Conservation (phyloP, 768 basidiomycete genomes). For the Hemileccinum impolitum region DNA sequence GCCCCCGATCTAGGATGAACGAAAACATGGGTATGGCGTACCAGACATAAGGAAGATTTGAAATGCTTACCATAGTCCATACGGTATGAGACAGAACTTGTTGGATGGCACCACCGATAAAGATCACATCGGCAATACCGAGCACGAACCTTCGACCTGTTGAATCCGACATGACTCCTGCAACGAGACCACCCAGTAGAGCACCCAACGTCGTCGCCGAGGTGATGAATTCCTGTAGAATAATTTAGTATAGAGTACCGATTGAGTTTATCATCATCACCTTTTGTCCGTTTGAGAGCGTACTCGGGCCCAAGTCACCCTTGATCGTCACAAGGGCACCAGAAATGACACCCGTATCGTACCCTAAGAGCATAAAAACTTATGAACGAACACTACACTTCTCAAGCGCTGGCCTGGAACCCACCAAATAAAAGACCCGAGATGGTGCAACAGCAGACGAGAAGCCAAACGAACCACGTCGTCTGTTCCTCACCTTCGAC, state of each 20-base stretch:
- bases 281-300: conserved; percentile 61
- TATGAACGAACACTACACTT: too few species aligned
- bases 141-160: conserved; percentile 65
- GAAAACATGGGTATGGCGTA: not conserved
- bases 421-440: conserved; percentile 73
- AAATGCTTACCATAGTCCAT: conserved; percentile 56
- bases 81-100: conserved; percentile 71
- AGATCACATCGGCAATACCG: conserved; percentile 64
- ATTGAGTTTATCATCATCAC: conserved; percentile 27
- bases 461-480: conserved; percentile 75
- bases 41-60: not conserved
- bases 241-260: not conserved
- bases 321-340: conserved; percentile 75
- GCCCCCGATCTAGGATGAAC: conserved; percentile 50
- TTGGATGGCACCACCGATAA: conserved; percentile 68
- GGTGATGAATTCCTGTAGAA: conserved; percentile 69
- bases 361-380: conserved; percentile 42
- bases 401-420: conserved; percentile 14
- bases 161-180: conserved; percentile 68
- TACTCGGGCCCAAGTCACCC: conserved; percentile 55
- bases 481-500: conserved; percentile 65
- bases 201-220: conserved; percentile 78
- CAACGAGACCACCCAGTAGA: conserved; percentile 66
- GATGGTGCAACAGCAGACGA: conserved; percentile 69
- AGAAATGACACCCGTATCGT: conserved; percentile 79